Evolutionary conservation across 441 rosid genomes (phyloP), one percentile per base, ranked within the genome.

Genomic region (Breynia disticha): DNA sequence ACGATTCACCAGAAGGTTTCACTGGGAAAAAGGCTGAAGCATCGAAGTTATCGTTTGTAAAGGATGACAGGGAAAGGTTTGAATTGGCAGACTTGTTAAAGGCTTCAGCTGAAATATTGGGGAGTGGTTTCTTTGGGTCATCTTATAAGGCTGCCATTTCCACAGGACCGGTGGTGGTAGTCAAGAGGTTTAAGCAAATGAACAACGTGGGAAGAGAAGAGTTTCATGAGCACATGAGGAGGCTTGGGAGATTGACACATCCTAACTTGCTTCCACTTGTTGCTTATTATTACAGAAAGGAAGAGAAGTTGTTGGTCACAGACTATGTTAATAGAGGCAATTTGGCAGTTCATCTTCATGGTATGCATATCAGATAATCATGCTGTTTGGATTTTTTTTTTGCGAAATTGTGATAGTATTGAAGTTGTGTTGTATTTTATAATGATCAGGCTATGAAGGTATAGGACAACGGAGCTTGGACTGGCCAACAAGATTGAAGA

Each of bases 161-260:
- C 37, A 57, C 48, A 7, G 93, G 88, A 1, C 45, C 53, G 11
- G 66, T 62, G 2, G 38, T 81, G 69, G 99, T 93, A 57, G 99
- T 89, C 45, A 93, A 93, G 83, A 82, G 95, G 70, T 93, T 75
- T 57, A 90, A 80, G 69, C 87, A 81, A 55, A 85, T 89, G 95
- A 89, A 80, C 59, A 80, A 79, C 39, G 80, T 86, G 1, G 87
- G 90, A 5, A 80, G 75, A 71, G 90, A 87, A 19, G 96, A 86
- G 28, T 93, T 89, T 65, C 76, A 83, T 24, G 90, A 86, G 53
- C 96, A 93, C 46, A 83, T 89, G 84, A 82, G 81, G 62, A 69
- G 82, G 61, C 55, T 89, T 22, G 97, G 97, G 51, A 83, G 81
- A 54, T 59, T 93, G 56, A 68, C 43, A 7, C 97, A 89, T 72